These are phyloP conservation scores for Candida gorgasii DNA, from an alignment of 805 yeast species.

Conservation along the genomic window DNA sequence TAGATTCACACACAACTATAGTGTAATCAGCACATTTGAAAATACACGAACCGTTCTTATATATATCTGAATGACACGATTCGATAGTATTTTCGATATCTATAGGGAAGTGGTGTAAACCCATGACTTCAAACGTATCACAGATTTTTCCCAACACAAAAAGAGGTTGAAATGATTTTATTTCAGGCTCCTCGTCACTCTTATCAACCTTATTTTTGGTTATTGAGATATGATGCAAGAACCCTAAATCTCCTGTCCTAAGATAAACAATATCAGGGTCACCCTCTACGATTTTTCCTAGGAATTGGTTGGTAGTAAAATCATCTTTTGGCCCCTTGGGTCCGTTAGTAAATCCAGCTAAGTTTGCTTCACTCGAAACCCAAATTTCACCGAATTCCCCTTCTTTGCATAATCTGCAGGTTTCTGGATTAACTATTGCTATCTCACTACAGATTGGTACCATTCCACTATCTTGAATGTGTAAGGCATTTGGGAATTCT, in stretches of 20 bases:
- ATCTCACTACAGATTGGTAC: conserved; percentile 93
- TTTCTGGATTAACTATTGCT: conserved; percentile 94
- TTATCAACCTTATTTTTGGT: conserved; percentile 32
- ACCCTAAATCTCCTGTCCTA: conserved; percentile 94
- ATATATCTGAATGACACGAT: conserved; percentile 55
- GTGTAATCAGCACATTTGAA: conserved; percentile 82
- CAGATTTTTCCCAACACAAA: conserved; percentile 83
- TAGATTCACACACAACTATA: conserved; percentile 70
- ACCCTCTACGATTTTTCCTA: conserved; percentile 64
- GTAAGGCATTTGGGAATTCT: conserved; percentile 66
- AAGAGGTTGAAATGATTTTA: conserved; percentile 64
- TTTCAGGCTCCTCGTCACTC: conserved; percentile 19
- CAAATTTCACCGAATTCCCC: conserved; percentile 98
- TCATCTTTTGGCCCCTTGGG: conserved; percentile 52
- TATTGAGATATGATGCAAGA: conserved; percentile 69
- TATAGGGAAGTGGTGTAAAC: conserved; percentile 84
- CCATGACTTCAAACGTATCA: conserved; percentile 88
- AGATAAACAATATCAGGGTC: conserved; percentile 61
- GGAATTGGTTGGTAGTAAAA: conserved; percentile 52
- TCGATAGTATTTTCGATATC: conserved; percentile 67
- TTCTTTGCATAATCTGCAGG: conserved; percentile 68
- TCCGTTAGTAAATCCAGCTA: conserved; percentile 57
- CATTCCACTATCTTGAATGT: conserved; percentile 91
- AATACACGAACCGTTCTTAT: conserved; percentile 58
- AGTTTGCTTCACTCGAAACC: conserved; percentile 90